Conservation (phyloP, 2,329 filamentous ascomycete species). For the Blastomyces emzantsi region DNA sequence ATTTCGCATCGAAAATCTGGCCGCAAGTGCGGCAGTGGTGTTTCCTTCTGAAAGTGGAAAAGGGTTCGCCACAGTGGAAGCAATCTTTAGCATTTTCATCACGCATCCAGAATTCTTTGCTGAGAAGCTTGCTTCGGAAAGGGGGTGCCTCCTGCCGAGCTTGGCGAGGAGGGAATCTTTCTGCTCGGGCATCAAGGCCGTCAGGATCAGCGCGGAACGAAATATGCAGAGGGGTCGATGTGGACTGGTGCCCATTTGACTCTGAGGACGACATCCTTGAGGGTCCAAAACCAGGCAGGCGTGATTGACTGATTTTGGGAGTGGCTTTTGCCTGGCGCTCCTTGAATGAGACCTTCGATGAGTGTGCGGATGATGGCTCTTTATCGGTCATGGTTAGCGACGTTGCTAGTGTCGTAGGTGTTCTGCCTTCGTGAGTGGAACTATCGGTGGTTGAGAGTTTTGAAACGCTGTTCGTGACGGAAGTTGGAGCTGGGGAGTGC, state of each 20-base stretch:
- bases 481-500: slow-evolving; percentile 21
- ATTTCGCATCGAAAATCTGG: slow-evolving; percentile 98
- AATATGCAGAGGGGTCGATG: slow-evolving; percentile 26
- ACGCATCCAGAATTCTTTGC: slow-evolving; percentile 98
- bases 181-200: slow-evolving; percentile 17
- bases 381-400: slow-evolving; percentile 25
- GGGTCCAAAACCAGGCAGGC: slow-evolving; percentile 37
- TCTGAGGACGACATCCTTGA: slow-evolving; percentile 36
- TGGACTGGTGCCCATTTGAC: slow-evolving; percentile 39
- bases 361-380: slow-evolving; percentile 22
- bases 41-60: slow-evolving; percentile 89
- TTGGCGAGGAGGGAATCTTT: slow-evolving; percentile 16
- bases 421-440: slow-evolving; percentile 23
- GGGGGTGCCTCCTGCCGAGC: slow-evolving; percentile 42
- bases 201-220: slow-evolving; percentile 15
- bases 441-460: slow-evolving; percentile 24
- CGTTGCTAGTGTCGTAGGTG: slow-evolving; percentile 23
- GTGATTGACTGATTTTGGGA: slow-evolving; percentile 36
- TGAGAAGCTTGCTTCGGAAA: slow-evolving; percentile 78
- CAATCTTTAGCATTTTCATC: slow-evolving; percentile 98
- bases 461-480: slow-evolving; percentile 24
- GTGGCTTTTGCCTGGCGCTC: slow-evolving; percentile 28
- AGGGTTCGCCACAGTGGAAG: slow-evolving; percentile 81
- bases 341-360: slow-evolving; percentile 21
- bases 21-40: slow-evolving; percentile 92